Conservation (phyloP, 2,329 filamentous ascomycete species). For the Exophiala mesophila region DNA sequence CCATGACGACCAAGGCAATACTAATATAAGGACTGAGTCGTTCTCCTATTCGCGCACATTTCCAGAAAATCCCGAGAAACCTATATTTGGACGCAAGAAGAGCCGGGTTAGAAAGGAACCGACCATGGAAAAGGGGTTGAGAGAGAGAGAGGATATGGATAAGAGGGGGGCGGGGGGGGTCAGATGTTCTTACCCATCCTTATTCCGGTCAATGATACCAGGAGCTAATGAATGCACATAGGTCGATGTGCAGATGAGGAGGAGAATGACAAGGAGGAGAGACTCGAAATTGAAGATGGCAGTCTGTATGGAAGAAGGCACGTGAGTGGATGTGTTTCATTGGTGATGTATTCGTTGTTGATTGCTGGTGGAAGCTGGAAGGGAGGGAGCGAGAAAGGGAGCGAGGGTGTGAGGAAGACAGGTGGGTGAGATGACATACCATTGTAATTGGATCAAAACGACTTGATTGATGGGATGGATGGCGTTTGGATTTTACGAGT, state of each 20-base stretch:
- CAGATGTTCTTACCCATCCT: conserved; percentile 64
- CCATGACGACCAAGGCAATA: conserved; percentile 89
- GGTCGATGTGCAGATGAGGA: conserved; percentile 91
- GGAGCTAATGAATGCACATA: conserved; percentile 91
- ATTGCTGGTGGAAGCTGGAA: neutral
- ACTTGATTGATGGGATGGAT: too few species aligned
- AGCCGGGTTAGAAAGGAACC: too few species aligned
- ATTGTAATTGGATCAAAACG: neutral
- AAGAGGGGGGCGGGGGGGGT: conserved; percentile 3
- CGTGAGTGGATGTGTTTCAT: conserved; percentile 2
- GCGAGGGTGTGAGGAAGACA: too few species aligned
- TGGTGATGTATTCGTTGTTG: neutral
- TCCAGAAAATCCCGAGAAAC: conserved; percentile 87
- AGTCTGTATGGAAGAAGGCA: conserved; percentile 52
- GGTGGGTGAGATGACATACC: neutral
- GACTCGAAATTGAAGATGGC: conserved; percentile 99
- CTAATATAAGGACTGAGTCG: conserved; percentile 91
- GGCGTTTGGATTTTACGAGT: too few species aligned
- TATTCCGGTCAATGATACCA: conserved; percentile 84
- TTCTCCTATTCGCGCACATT: conserved; percentile 88
- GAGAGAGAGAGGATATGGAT: too few species aligned
- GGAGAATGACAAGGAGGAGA: conserved; percentile 85
- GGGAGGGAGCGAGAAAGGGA: neutral
- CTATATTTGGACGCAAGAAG: conserved; percentile 39
- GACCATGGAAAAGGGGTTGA: too few species aligned